phyloP scores from a whole-genome alignment of 768 basidiomycete genomes.

The Holtermanniella nyarrowii region DNA sequence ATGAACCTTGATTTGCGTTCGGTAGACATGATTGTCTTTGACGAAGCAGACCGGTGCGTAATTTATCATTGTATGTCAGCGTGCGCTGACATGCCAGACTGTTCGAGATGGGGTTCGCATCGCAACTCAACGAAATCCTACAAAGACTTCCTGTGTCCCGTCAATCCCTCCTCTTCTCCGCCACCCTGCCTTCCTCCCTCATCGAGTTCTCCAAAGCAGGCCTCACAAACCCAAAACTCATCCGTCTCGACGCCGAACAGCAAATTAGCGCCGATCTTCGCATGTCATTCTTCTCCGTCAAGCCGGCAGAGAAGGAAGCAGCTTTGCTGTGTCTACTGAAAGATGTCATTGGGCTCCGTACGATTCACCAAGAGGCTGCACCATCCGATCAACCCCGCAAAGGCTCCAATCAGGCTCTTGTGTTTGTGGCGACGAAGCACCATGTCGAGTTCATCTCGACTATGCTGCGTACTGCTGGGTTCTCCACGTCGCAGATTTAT shows the following conservation, averaged over 20 bases:
- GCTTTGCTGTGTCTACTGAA: conserved; percentile 71
- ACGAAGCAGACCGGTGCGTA: conserved; percentile 77
- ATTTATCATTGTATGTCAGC: background rate
- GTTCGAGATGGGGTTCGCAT: conserved; percentile 96
- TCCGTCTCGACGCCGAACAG: conserved; percentile 90
- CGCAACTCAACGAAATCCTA: conserved; percentile 81
- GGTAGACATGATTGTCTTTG: conserved; percentile 83
- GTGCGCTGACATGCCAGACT: conserved; percentile 42
- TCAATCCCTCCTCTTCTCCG: conserved; percentile 91
- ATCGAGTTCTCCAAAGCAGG: conserved; percentile 99
- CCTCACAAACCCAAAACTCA: conserved; percentile 74
- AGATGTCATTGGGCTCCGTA: conserved; percentile 69
- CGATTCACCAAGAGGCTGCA: background rate
- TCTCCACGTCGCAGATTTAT: conserved; percentile 86
- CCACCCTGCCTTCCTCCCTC: conserved; percentile 86
- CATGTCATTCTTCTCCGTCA: conserved; percentile 89
- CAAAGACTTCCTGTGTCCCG: conserved; percentile 73
- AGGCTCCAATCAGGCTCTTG: conserved; percentile 77
- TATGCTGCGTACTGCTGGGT: conserved; percentile 68
- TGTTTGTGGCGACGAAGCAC: conserved; percentile 95
- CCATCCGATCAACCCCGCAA: conserved; percentile 33
- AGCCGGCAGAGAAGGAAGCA: conserved; percentile 88
- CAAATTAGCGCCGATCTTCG: conserved; percentile 89
- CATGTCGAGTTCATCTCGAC: conserved; percentile 89
- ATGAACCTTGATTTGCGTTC: conserved; percentile 87